These are phyloP conservation scores for Astrephomene gubernaculifera DNA, from an alignment of 139 green algal genomes.

Conservation along the genomic window DNA sequence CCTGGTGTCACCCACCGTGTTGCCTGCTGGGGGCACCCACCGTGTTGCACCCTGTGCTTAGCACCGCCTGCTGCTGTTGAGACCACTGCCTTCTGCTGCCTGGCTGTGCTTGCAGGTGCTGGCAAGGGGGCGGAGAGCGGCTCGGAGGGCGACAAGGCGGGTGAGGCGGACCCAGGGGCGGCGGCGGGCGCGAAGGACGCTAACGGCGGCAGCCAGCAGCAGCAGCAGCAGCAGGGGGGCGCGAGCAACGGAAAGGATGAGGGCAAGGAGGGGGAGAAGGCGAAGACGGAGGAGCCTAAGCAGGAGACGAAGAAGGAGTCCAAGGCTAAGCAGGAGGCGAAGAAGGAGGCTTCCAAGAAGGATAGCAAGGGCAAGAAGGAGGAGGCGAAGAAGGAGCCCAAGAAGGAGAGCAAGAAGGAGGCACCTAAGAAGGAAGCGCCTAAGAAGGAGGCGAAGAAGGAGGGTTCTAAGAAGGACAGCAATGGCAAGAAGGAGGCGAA, in stretches of 20 bases:
- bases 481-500: slow-evolving; percentile 8
- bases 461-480: slow-evolving; percentile 18
- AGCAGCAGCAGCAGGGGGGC: neutral
- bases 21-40: no score
- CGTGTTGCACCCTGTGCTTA: no score
- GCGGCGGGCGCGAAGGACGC: neutral
- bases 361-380: no score
- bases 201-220: no score
- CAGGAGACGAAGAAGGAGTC: neutral
- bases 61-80: no score
- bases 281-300: slow-evolving; percentile 6
- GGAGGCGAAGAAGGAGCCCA: neutral
- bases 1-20: no score
- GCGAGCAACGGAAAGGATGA: neutral
- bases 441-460: slow-evolving; percentile 21
- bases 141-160: neutral
- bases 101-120: no score
- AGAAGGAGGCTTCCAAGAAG: neutral
- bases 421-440: slow-evolving; percentile 13
- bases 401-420: slow-evolving; percentile 15
- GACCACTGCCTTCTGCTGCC: no score
- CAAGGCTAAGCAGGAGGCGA: neutral
- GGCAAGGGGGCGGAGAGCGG: neutral
- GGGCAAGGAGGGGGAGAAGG: neutral
- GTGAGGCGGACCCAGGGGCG: slow-evolving; percentile 21